Base-by-base conservation (phyloP, 2,329 filamentous ascomycete genomes). In the Knufia petricola region DNA sequence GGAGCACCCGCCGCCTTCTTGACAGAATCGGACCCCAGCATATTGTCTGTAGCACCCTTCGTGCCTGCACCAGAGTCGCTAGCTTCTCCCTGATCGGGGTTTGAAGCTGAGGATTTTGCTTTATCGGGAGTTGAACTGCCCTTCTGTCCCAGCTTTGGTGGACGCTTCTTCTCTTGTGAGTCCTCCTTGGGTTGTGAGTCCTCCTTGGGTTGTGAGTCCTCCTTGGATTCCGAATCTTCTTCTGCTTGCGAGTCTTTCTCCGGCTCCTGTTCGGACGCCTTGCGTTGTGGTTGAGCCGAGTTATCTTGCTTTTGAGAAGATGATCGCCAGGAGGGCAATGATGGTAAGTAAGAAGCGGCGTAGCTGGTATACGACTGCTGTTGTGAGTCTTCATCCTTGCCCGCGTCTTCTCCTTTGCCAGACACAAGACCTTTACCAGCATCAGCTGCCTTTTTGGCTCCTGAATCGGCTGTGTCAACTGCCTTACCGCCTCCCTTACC, bases 341-440 rank as follows among this genome's bases (percentile, higher is more conserved):
- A 52, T 13, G 56, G 53, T 4, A 57, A 39, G 40, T 57, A 56
- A 0, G 53, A 50, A 7, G 53, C 53, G 24, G 54, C 56, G 36
- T 53, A 38, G 9, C 51, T 49, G n/a, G 54, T 51, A 36, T 58
- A 58, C 45, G 49, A 51, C 28, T 58, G 48, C n/a, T 48, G 45
- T 13, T 48, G 45, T 32, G 20, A 15, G 4, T 34, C 46, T 42
- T 40, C 34, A 51, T 55, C 6, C 32, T 26, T 19, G 17, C 26
- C 15, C 26, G n/a, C 10, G 20, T 15, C 26, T 13, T 43, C 23
- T 32, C 21, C 21, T 1, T 31, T 37, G 20, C 43, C 38, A 26
- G 46, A 45, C 19, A 46, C 37, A 17, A 17, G 20, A 7, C 32
- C 37, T 26, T 38, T 46, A 6, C 31, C 47, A 8, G 40, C 42